A percentile compares a stretch with the other conserved stretches of the same genome.
Evolutionary conservation across 2,329 filamentous ascomycete species (phyloP).

Genomic region (Delphinella strobiligena): DNA sequence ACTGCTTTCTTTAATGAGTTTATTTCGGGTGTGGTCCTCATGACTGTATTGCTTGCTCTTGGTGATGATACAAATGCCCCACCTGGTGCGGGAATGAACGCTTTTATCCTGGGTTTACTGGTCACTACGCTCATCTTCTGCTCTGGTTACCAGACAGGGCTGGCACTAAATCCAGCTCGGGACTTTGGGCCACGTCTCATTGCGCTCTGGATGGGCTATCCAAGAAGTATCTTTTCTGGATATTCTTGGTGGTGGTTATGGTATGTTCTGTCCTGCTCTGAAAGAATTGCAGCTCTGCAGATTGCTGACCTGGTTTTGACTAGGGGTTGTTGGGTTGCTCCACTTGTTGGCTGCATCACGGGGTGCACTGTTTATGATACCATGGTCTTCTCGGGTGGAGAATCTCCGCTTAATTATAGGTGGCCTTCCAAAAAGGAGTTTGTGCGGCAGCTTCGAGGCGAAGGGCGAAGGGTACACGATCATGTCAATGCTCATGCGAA

Average conservation of each 20-base stretch:
- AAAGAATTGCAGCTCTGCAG: too few relatives aligned
- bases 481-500: neutral
- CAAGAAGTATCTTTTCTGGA: constrained; percentile 15
- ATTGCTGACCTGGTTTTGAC: too few relatives aligned
- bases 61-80: constrained; percentile 20
- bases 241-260: constrained; percentile 37
- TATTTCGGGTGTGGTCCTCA: constrained; percentile 28
- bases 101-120: constrained; percentile 36
- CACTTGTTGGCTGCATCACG: constrained; percentile 14
- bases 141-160: constrained; percentile 36
- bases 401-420: constrained; percentile 40
- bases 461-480: neutral
- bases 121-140: constrained; percentile 24
- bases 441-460: neutral
- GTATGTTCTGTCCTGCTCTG: constrained; percentile 19
- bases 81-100: constrained; percentile 38
- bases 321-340: constrained; percentile 27
- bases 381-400: constrained; percentile 36
- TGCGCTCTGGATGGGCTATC: constrained; percentile 32
- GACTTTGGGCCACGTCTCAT: constrained; percentile 40
- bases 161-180: constrained; percentile 31
- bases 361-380: constrained; percentile 33
- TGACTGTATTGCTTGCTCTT: constrained; percentile 27
- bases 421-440: neutral
- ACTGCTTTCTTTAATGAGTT: constrained; percentile 40